phyloP scores from a whole-genome alignment of 345 rosid species.

The Melaleuca alternifolia region DNA sequence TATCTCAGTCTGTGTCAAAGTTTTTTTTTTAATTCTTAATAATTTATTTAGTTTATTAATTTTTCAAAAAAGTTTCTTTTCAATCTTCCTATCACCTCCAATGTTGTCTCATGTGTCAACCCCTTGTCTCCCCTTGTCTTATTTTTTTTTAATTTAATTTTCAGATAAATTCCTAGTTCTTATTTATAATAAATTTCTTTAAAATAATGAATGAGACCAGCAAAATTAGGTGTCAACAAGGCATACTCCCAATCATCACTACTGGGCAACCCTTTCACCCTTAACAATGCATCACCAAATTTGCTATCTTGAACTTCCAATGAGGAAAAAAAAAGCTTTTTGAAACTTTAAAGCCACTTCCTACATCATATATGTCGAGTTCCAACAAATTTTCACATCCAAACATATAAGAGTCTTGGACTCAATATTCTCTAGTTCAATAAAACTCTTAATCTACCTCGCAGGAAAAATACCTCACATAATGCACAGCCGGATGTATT shows the following conservation, averaged over 20 bases:
- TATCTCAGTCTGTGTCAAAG: too few relatives aligned
- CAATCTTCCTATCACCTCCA: too few relatives aligned
- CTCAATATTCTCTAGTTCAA: neutral
- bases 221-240: too few relatives aligned
- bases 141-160: too few relatives aligned
- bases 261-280: neutral
- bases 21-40: too few relatives aligned
- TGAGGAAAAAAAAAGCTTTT: constrained; percentile 1
- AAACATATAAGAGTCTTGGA: neutral
- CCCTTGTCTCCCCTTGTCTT: too few relatives aligned
- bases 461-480: neutral
- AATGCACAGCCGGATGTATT: neutral
- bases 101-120: too few relatives aligned
- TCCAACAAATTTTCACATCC: neutral
- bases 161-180: too few relatives aligned
- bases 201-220: too few relatives aligned
- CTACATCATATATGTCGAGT: neutral
- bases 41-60: too few relatives aligned
- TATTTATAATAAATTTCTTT: too few relatives aligned
- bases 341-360: neutral
- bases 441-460: neutral
- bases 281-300: neutral
- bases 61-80: too few relatives aligned
- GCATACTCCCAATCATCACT: constrained; percentile 1
- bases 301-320: neutral